Evolutionary conservation across 164 flowering plant species (phyloP).

Genomic region (Litsea cubeba): DNA sequence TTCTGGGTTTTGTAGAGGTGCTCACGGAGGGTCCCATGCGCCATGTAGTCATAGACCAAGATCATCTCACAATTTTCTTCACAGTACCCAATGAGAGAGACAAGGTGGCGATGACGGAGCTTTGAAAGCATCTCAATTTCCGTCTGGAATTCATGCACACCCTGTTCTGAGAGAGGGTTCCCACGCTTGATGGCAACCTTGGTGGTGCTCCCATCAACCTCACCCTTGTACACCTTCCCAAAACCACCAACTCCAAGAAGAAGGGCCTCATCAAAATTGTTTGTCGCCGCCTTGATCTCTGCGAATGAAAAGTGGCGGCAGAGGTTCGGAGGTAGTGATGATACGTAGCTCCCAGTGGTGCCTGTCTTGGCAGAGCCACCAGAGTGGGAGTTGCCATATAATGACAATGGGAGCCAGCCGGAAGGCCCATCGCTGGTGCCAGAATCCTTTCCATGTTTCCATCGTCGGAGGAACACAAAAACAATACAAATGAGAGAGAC

Average conservation of each 20-base stretch:
- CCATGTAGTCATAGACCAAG: conserved; percentile 54
- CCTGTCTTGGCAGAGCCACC: conserved; percentile 33
- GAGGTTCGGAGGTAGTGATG: conserved; percentile 33
- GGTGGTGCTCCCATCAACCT: conserved; percentile 28
- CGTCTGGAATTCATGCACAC: conserved; percentile 45
- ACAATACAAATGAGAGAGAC: conserved; percentile 18
- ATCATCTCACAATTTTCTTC: conserved; percentile 44
- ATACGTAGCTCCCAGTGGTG: conserved; percentile 31
- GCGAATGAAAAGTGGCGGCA: conserved; percentile 46
- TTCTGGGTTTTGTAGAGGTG: conserved; percentile 41
- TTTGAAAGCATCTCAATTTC: conserved; percentile 57
- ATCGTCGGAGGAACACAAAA: conserved; percentile 15
- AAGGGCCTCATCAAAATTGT: conserved; percentile 33
- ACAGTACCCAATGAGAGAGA: conserved; percentile 49
- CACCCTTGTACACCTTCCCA: conserved; percentile 51
- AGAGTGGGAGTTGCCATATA: conserved; percentile 32
- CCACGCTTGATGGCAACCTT: conserved; percentile 48
- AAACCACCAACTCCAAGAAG: conserved; percentile 47
- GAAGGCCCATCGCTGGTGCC: conserved; percentile 36
- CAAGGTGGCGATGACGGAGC: conserved; percentile 44
- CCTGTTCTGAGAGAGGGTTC: conserved; percentile 40
- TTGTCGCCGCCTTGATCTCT: conserved; percentile 42
- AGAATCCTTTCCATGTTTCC: conserved; percentile 22
- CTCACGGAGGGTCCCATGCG: conserved; percentile 40
- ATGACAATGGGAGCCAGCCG: conserved; percentile 60